These are phyloP conservation scores for Neofusicoccum parvum DNA, from an alignment of 2,329 filamentous ascomycete species.

Conservation along the genomic window DNA sequence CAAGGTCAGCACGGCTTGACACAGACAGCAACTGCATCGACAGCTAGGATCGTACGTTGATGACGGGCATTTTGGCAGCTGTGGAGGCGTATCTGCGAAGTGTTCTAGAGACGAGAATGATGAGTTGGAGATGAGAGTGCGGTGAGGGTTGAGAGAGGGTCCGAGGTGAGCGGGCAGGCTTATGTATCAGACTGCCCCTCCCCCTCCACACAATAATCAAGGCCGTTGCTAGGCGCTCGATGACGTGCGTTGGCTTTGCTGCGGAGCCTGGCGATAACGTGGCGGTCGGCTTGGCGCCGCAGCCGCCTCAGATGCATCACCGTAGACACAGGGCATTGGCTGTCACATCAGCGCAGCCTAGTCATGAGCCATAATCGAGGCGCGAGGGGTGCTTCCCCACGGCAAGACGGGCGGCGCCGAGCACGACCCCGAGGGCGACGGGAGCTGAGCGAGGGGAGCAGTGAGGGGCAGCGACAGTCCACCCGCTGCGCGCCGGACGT, in stretches of 20 bases:
- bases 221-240: constrained; percentile 22
- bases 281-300: constrained; percentile 21
- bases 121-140: not conserved
- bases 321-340: not conserved
- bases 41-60: constrained; percentile 34
- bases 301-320: constrained; percentile 1
- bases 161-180: constrained; percentile 12
- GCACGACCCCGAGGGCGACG: constrained; percentile 1
- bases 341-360: not conserved
- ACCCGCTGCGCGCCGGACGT: not conserved
- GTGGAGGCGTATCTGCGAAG: not conserved
- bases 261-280: constrained; percentile 20
- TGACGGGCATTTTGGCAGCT: constrained; percentile 36
- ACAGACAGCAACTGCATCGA: not conserved
- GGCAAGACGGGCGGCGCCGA: not conserved
- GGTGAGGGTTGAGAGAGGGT: not conserved
- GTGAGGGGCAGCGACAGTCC: not conserved
- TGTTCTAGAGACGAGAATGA: constrained; percentile 13
- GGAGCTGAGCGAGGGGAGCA: not conserved
- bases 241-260: constrained; percentile 23
- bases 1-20: constrained; percentile 22
- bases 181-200: constrained; percentile 21
- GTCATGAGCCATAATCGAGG: not conserved
- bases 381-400: not conserved
- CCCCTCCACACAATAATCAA: constrained; percentile 20